Evolutionary conservation across 371 early-diverging fungal species (phyloP), one percentile per base, ranked within the genome.

Genomic region (Phascolomyces articulosus): DNA sequence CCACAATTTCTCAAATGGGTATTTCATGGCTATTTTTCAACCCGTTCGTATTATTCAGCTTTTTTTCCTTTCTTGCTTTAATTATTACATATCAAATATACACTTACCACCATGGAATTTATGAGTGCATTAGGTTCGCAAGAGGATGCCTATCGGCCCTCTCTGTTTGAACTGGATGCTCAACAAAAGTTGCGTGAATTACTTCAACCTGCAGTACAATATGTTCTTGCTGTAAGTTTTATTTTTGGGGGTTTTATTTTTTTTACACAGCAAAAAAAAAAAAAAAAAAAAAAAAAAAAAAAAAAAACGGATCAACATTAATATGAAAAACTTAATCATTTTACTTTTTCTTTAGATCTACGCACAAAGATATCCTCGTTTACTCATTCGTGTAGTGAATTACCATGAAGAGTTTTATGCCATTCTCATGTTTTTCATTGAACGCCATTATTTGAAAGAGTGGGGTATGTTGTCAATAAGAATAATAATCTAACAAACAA

Each of bases 91-190:
- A 11, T 71, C 61, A 44, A 13, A 44, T 18, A 44, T 11, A 34
- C 6, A 34, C 11, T 9, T 9, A 34, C 34, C 34, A 34, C 11
- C 62, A 94, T 94, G 93, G 94, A 92, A 84, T 92, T 91, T 78
- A 90, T 94, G 91, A 91, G 91, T 69, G 89, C 90, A 69, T 72
- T 94, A 68, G 87, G 90, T 56, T 82, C 82, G 21, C 87, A 88
- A 62, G 87, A 84, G 72, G 91, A 89, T 67, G 84, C 88, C 23
- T 86, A 84, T 76, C 85, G 91, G 59, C 96, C 96, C 65, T 92
- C 95, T 3, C 71, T 95, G 65, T 96, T 96, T 72, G 97, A 96
- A 83, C 85, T 96, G 3, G 83, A 92, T 47, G 93, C 95, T 20
- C 92, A 93, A 75, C 90, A 89, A 60, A 91, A 93, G 70, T 82